Conservation (phyloP, 768 basidiomycete species). For the Basidioascus undulatus region DNA sequence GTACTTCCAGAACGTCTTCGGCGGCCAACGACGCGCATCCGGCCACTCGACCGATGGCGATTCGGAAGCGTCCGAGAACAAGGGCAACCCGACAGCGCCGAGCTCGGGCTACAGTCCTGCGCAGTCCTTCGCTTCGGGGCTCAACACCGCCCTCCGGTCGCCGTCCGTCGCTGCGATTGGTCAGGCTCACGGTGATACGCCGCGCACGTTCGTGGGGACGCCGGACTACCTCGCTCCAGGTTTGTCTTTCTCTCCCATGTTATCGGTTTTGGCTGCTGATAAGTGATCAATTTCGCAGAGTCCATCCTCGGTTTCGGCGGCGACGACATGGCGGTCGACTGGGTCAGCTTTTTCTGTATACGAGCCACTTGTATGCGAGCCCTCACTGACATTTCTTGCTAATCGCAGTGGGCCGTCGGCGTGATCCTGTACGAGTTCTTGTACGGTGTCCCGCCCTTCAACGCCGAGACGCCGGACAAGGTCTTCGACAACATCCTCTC, state of each 20-base stretch:
- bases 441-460: conserved; percentile 91
- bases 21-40: no score
- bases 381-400: conserved; percentile 8
- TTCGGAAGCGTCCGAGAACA: no score
- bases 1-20: no score
- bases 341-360: conserved; percentile 34
- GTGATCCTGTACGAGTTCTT: conserved; percentile 96
- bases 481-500: conserved; percentile 97
- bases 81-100: no score
- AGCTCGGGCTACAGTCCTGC: conserved; percentile 45
- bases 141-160: conserved; percentile 58
- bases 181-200: conserved; percentile 28
- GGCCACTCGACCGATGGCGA: no score
- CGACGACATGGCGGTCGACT: conserved; percentile 87
- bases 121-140: conserved; percentile 65
- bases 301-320: conserved; percentile 84
- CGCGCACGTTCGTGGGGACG: conserved; percentile 88
- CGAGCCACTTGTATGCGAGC: conserved; percentile 5
- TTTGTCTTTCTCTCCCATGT: background rate
- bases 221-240: conserved; percentile 83
- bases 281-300: no score
- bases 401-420: conserved; percentile 75
- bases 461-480: conserved; percentile 86
- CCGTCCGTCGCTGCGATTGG: conserved; percentile 36
- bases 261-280: no score